These are phyloP conservation scores for Pestalotiopsis sp. DNA, from an alignment of 2,329 filamentous ascomycete genomes.

Conservation along the genomic window DNA sequence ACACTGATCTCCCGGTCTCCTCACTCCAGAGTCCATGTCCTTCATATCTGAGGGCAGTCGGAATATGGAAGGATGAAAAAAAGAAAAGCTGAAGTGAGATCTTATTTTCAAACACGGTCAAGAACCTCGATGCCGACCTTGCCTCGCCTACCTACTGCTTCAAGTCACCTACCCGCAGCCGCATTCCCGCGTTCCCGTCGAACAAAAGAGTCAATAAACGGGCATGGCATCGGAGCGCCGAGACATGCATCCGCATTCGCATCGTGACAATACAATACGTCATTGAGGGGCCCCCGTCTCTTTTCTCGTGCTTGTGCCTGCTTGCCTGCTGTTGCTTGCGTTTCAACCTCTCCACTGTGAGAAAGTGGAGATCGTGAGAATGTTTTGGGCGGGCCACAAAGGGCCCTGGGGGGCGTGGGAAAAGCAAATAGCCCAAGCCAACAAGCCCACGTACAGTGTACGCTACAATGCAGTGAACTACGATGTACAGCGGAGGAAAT, in stretches of 20 bases:
- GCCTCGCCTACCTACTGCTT: neutral
- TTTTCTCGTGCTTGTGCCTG: too few species aligned
- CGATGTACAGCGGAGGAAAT: too few species aligned
- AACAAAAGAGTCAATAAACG: neutral
- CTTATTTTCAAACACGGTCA: too few species aligned
- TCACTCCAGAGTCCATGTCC: too few species aligned
- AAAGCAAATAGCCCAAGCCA: neutral
- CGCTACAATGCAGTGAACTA: too few species aligned
- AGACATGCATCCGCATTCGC: neutral
- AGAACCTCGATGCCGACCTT: neutral
- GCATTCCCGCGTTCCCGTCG: too few species aligned
- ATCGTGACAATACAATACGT: neutral
- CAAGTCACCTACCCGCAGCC: neutral
- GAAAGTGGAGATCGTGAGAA: neutral
- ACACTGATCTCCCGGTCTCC: too few species aligned
- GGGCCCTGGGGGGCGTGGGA: neutral
- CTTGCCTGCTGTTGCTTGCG: neutral
- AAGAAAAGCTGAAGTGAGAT: too few species aligned
- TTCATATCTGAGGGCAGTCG: too few species aligned
- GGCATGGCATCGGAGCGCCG: neutral
- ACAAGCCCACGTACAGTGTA: too few species aligned
- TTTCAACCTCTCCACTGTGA: slow-evolving; percentile 5
- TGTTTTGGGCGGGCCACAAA: neutral
- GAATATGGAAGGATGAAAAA: too few species aligned
- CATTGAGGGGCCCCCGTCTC: slow-evolving; percentile 5